Percentiles rank a stretch among this genome's conserved stretches.
Evolutionary conservation across 2,329 filamentous ascomycete species (phyloP).

Genomic region (Knufia fluminis): DNA sequence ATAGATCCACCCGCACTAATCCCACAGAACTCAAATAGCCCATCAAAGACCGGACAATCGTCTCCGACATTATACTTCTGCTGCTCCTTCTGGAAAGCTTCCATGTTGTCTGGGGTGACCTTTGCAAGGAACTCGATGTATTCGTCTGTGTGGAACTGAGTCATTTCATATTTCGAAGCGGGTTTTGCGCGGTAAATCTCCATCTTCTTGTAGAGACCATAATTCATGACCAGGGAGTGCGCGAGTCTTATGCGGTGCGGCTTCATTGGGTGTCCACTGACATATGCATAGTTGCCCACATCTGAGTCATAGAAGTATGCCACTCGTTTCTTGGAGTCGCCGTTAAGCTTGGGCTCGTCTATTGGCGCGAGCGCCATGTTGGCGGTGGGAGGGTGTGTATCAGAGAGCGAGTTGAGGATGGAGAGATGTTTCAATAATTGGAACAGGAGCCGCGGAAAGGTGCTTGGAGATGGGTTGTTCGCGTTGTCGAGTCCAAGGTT

Average conservation of each 20-base stretch:
- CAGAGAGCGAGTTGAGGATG: not conserved
- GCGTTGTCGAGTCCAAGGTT: too few relatives aligned
- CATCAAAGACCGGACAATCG: constrained; percentile 58
- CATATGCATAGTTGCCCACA: constrained; percentile 96
- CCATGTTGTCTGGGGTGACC: constrained; percentile 98
- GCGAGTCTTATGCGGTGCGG: constrained; percentile 60
- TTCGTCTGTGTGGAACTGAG: constrained; percentile 64
- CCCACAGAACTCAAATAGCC: constrained; percentile 61
- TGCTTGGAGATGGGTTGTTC: too few relatives aligned
- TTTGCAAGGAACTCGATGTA: constrained; percentile 68
- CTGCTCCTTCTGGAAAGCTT: constrained; percentile 81
- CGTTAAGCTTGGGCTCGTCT: constrained; percentile 44
- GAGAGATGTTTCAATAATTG: not conserved
- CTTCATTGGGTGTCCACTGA: constrained; percentile 62
- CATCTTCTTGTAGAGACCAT: constrained; percentile 64
- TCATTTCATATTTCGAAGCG: constrained; percentile 62
- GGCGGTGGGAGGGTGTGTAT: not conserved
- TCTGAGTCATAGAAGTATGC: constrained; percentile 98
- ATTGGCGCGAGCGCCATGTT: constrained; percentile 47
- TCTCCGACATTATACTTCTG: constrained; percentile 64
- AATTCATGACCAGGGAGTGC: constrained; percentile 60
- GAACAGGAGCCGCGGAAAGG: not conserved
- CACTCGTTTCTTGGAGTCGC: constrained; percentile 63
- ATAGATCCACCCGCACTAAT: constrained; percentile 62
- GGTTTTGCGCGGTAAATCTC: constrained; percentile 72